Evolutionary conservation across 2,329 filamentous ascomycete genomes (phyloP).

Genomic region (Exophiala calicioides): DNA sequence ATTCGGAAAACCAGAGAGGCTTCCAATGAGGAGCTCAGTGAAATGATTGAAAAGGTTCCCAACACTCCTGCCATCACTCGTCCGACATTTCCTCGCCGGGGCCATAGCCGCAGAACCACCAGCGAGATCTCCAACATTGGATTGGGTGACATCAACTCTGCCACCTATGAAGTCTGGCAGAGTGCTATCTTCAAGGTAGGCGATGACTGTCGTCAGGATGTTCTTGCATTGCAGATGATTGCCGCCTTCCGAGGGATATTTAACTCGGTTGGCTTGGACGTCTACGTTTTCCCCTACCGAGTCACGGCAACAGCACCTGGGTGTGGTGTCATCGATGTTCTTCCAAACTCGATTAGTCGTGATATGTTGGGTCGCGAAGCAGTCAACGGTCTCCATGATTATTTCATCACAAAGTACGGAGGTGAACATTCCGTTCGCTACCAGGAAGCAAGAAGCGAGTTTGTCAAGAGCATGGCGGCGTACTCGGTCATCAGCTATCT

Average conservation of each 20-base stretch:
- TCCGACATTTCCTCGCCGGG: constrained; percentile 25
- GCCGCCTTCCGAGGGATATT: constrained; percentile 97
- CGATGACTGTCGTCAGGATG: constrained; percentile 96
- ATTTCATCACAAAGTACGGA: constrained; percentile 96
- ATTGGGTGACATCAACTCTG: constrained; percentile 30
- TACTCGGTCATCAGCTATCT: constrained; percentile 97
- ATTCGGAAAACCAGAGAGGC: constrained; percentile 75
- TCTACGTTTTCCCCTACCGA: constrained; percentile 95
- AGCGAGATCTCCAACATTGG: constrained; percentile 23
- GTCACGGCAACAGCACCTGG: constrained; percentile 96
- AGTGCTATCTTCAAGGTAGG: constrained; percentile 99
- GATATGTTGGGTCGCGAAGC: constrained; percentile 98
- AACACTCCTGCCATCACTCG: too few species aligned
- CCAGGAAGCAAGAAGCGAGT: constrained; percentile 93
- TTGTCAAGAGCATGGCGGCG: constrained; percentile 98
- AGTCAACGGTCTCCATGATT: constrained; percentile 97
- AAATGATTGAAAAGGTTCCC: constrained; percentile 53
- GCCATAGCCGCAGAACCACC: constrained; percentile 28
- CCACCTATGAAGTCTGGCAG: constrained; percentile 91
- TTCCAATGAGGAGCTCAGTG: constrained; percentile 52
- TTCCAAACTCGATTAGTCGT: constrained; percentile 95
- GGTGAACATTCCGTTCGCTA: constrained; percentile 93
- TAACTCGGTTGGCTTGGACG: constrained; percentile 88
- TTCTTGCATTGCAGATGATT: constrained; percentile 96
- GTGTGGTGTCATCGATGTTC: constrained; percentile 95